Conservation (phyloP, 768 basidiomycete genomes). For the Cytidiella melzeri region DNA sequence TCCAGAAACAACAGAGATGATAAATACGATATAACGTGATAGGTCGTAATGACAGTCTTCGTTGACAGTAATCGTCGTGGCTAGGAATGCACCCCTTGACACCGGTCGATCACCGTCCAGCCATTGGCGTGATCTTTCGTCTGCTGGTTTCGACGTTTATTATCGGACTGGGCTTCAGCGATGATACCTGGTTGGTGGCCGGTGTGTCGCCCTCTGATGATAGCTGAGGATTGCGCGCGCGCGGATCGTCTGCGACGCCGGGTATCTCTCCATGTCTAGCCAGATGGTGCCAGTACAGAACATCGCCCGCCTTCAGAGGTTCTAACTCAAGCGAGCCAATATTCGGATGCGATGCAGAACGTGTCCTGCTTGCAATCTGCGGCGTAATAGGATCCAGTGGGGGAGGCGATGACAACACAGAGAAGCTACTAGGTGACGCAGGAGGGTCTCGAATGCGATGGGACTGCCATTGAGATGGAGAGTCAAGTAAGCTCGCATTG, state of each 20-base stretch:
- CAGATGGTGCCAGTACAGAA: slow-evolving; percentile 75
- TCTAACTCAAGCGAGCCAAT: slow-evolving; percentile 22
- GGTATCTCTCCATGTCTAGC: slow-evolving; percentile 66
- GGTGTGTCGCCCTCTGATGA: not conserved
- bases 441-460: not conserved
- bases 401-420: slow-evolving; percentile 18
- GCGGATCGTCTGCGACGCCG: slow-evolving; percentile 54
- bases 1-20: not conserved
- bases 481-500: not conserved
- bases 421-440: slow-evolving; percentile 3
- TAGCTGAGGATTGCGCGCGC: slow-evolving; percentile 34
- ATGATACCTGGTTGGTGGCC: not conserved
- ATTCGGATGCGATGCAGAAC: slow-evolving; percentile 28
- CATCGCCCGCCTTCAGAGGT: slow-evolving; percentile 46
- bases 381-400: slow-evolving; percentile 19
- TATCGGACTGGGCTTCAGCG: not conserved
- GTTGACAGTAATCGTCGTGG: too few relatives aligned
- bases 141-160: too few relatives aligned
- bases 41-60: not conserved
- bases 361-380: slow-evolving; percentile 23
- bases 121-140: not conserved
- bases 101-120: not conserved
- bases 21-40: not conserved
- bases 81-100: not conserved
- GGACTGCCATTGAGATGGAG: not conserved